A percentile compares a stretch with the other conserved stretches of the same genome.
Conservation (phyloP, 2,329 filamentous ascomycete genomes). For the Knufia fluminis region DNA sequence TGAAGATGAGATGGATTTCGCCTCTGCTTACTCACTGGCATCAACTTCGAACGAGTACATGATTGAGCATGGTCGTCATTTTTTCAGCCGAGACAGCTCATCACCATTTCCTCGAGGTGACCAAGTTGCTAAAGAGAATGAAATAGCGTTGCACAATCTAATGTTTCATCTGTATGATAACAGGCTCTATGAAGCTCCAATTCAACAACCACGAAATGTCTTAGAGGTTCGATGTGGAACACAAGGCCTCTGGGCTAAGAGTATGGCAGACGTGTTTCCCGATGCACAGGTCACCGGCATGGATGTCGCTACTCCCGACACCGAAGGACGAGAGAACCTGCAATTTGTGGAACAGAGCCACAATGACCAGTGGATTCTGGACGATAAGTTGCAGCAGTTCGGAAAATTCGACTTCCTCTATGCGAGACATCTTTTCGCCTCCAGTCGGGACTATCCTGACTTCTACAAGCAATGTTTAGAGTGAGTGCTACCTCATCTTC, state of each 20-base stretch:
- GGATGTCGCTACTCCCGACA: conserved; percentile 29
- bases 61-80: conserved; percentile 29
- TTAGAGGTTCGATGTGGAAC: conserved; percentile 28
- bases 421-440: conserved; percentile 31
- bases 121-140: conserved; percentile 18
- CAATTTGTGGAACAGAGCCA: conserved; percentile 29
- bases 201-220: conserved; percentile 18
- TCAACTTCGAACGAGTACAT: conserved; percentile 25
- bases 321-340: conserved; percentile 25
- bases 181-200: conserved; percentile 18
- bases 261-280: conserved; percentile 27
- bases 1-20: conserved; percentile 12
- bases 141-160: conserved; percentile 16
- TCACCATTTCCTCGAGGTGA: conserved; percentile 24
- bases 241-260: conserved; percentile 27
- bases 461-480: conserved; percentile 29
- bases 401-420: conserved; percentile 36
- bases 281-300: conserved; percentile 29
- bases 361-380: conserved; percentile 29
- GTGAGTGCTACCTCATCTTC: conserved; percentile 17
- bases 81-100: conserved; percentile 26
- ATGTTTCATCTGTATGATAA: conserved; percentile 16
- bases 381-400: conserved; percentile 16
- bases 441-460: conserved; percentile 27
- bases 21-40: conserved; percentile 22